Base-by-base conservation (phyloP, 768 basidiomycete species). In the Cyathus striatus region DNA sequence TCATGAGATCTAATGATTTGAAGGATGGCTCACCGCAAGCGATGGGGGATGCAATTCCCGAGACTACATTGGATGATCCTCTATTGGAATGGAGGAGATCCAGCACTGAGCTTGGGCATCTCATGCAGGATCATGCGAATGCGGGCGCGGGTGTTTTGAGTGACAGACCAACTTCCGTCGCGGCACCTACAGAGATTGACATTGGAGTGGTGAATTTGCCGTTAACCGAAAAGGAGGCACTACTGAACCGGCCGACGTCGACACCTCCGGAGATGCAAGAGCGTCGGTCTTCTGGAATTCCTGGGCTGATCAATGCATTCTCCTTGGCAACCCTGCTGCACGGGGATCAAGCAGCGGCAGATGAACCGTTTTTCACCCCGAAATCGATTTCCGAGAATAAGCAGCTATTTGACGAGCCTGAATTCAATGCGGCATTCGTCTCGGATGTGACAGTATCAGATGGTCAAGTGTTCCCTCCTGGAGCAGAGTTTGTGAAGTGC, bases 401-500 rank as follows among this genome's bases (percentile, higher is more conserved):
- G 6, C 30, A 22, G 12, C 39, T 30, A 33, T 24, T 27, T 1
- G 30, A 17, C 12, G 26, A 30, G 7, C 27, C 32, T 9, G 45
- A 41, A 9, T 54, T 85, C 45, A 69, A 69, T 26, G 84, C 86
- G 3, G 64, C 64, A 4, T 83, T 83, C 47, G 46, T 90, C 5
- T 69, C 69, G 25, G 84, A 90, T 55, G 69, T 81, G 30, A 90
- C 86, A 24, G 81, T 88, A 39, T 68, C 76, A 3, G 82, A 86
- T 50, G 89, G 88, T 1, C 86, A 89, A 51, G 61, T 69, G 18
- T 85, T 91, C 56, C 86, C 87, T 23, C 81, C 87, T 5, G 90
- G 90, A 24, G 87, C 86, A 0, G 86, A 87, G 57, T 93, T 92
- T 53, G 76, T 90, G 43, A 92, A 91, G 62, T 79, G 79, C 17